Evolutionary conservation across 164 flowering plant species (phyloP), one percentile per base, ranked within the genome.

Genomic region (Euptelea pleiosperma): DNA sequence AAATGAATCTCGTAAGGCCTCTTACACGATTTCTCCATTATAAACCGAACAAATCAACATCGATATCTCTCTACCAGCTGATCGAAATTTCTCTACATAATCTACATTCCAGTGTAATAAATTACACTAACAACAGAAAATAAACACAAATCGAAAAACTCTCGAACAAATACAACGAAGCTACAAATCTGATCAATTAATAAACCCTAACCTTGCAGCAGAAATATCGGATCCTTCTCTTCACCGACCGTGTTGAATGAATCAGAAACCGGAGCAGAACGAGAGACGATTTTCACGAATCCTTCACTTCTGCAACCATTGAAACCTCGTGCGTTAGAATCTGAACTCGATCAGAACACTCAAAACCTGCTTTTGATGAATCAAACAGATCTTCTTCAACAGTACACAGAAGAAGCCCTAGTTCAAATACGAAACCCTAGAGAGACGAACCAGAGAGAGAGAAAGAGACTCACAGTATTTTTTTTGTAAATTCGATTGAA

Each of bases 121-220:
- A 65, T 57, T n/a, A 44, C 26, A 14, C 26, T 10, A 24, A 8
- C 21, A 58, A 58, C 33, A 41, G 43, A 28, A 30, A 35, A 21
- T 49, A 40, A 25, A 12, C 2, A 11, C 57, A 11, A 51, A 25
- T 34, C 9, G 15, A 52, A 52, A 11, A 8, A 41, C n/a, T n/a
- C n/a, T n/a, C n/a, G n/a, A 4, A 33, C 35, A 33, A 33, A 33
- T 4, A 4, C 6, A 4, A 33, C 35, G 8, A 26, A 24, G 16
- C 33, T 12, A 49, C 5, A 24, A 25, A 26, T 33, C 41, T 36
- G 35, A 33, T 33, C 8, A 33, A 33, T 14, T 3, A 4, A 22
- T 29, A 57, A 64, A 29, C 50, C 57, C 45, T 39, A 40, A 45
- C 58, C 73, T 64, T 42, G 42, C 70, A 64, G 47, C 50, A 21